phyloP scores from a whole-genome alignment of 805 yeast genomes.

The Starmerella bacillaris region DNA sequence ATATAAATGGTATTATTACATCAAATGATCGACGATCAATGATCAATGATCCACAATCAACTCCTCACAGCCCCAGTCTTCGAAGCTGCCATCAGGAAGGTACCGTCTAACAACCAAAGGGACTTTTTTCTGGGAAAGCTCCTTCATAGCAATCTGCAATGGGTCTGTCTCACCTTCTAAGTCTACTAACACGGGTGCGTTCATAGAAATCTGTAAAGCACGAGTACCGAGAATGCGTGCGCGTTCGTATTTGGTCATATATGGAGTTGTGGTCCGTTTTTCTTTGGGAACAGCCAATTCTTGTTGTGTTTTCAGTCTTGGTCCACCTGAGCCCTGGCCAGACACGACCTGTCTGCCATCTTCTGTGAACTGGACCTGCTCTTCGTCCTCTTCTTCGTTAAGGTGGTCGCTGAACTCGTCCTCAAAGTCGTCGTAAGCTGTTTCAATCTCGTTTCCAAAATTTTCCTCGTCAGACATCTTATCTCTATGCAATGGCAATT shows the following conservation, averaged over 20 bases:
- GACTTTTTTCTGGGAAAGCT: conserved; percentile 80
- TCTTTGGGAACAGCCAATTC: conserved; percentile 82
- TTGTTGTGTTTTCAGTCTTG: conserved; percentile 43
- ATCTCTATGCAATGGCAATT: too few relatives aligned
- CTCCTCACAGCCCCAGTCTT: conserved; percentile 99
- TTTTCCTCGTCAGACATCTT: conserved; percentile 33
- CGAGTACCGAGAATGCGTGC: conserved; percentile 96
- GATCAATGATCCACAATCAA: conserved; percentile 61
- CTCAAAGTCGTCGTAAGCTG: conserved; percentile 52
- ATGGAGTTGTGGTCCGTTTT: conserved; percentile 86
- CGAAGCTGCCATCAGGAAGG: conserved; percentile 89
- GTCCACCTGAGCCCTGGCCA: conserved; percentile 24
- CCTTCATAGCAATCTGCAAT: conserved; percentile 92
- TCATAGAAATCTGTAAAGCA: conserved; percentile 92
- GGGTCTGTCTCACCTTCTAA: conserved; percentile 99
- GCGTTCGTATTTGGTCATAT: conserved; percentile 96
- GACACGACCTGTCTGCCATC: conserved; percentile 64
- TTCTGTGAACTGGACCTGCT: conserved; percentile 28
- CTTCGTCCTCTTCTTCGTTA: conserved; percentile 30
- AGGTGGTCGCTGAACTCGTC: conserved; percentile 69
- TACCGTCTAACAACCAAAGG: conserved; percentile 92
- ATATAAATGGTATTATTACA: too few relatives aligned
- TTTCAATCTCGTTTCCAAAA: conserved; percentile 38
- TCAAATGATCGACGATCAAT: too few relatives aligned
- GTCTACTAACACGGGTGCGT: conserved; percentile 95